Percentiles rank a stretch among this genome's conserved stretches.
Conservation (phyloP, 2,329 filamentous ascomycete species). For the Trichoderma aggressivum region DNA sequence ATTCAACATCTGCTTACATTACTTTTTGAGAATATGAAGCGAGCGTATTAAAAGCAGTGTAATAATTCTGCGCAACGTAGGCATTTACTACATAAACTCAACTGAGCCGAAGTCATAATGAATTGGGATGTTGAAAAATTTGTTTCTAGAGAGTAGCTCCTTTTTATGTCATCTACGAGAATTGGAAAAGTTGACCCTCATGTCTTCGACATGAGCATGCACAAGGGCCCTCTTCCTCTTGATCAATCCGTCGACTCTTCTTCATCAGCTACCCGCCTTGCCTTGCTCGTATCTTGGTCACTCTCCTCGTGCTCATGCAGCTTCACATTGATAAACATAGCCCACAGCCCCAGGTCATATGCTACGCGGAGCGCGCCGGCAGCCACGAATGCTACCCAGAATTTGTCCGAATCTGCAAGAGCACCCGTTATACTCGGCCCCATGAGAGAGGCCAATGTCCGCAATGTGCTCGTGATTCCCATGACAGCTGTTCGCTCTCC, state of each 20-base stretch:
- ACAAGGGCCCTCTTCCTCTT: neutral
- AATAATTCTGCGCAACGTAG: neutral
- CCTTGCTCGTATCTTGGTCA: neutral
- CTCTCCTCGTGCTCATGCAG: conserved; percentile 43
- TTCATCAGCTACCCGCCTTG: neutral
- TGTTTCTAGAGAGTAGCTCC: neutral
- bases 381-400: conserved; percentile 61
- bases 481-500: conserved; percentile 67
- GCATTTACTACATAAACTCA: neutral
- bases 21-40: neutral
- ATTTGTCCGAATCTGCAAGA: conserved; percentile 49
- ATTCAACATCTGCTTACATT: neutral
- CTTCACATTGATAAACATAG: conserved; percentile 57
- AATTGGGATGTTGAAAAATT: neutral
- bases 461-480: conserved; percentile 61
- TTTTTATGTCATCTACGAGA: neutral
- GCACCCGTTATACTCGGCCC: conserved; percentile 55
- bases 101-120: neutral
- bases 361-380: conserved; percentile 51
- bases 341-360: conserved; percentile 58
- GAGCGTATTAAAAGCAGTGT: neutral
- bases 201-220: neutral
- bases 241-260: neutral
- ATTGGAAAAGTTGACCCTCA: neutral
- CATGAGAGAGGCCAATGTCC: conserved; percentile 55